A percentile compares a stretch with the other conserved stretches of the same genome.
Evolutionary conservation across 2,329 filamentous ascomycete genomes (phyloP).

Genomic region (Colletotrichum lupini): DNA sequence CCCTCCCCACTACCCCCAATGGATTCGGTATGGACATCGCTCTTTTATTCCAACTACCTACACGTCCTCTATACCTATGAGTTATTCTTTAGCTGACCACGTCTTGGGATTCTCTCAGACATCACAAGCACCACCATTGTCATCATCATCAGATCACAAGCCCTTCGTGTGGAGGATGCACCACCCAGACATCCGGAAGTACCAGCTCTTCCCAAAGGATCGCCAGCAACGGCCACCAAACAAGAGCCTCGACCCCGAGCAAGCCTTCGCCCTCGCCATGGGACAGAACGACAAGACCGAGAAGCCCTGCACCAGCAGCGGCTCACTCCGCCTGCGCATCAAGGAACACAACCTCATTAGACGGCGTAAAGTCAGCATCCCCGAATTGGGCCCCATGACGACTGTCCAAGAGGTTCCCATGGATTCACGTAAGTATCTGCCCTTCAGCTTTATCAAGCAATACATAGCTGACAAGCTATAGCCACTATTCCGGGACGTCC

Average conservation of each 20-base stretch:
- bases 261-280: conserved; percentile 57
- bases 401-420: conserved; percentile 75
- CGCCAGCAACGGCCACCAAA: conserved; percentile 55
- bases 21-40: conserved; percentile 54
- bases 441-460: background rate
- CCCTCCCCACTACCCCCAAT: conserved; percentile 57
- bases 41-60: conserved; percentile 24
- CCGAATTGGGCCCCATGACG: conserved; percentile 75
- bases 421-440: conserved; percentile 72
- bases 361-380: conserved; percentile 72
- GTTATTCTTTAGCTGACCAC: conserved; percentile 36
- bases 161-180: conserved; percentile 69
- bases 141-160: conserved; percentile 54
- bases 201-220: conserved; percentile 70
- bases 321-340: conserved; percentile 61
- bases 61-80: conserved; percentile 25
- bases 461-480: conserved; percentile 43
- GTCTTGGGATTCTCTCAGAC: conserved; percentile 34
- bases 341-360: conserved; percentile 68
- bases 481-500: conserved; percentile 76
- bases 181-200: conserved; percentile 65
- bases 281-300: conserved; percentile 54
- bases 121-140: conserved; percentile 29
- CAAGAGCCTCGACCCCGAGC: conserved; percentile 63
- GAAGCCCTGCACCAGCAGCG: conserved; percentile 49